Conservation (phyloP, 108 stramenopile genomes). For the Cyclostephanos tholiformis region DNA sequence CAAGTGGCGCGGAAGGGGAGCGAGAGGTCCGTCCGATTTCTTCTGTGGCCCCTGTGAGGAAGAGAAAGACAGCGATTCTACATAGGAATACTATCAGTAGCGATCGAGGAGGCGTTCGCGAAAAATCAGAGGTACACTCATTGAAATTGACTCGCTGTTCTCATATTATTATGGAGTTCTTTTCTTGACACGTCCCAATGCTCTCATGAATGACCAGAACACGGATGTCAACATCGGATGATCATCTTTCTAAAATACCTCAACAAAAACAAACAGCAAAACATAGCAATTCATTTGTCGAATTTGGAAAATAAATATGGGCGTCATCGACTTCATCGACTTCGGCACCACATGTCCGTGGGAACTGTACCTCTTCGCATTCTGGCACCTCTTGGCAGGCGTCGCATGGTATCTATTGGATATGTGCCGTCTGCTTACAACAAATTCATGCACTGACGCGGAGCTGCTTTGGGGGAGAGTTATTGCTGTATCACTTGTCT, state of each 20-base stretch:
- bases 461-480: conserved; percentile 34
- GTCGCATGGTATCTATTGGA: conserved; percentile 34
- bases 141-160: no score
- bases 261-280: neutral
- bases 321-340: conserved; percentile 49
- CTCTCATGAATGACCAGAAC: neutral
- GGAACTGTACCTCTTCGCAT: conserved; percentile 46
- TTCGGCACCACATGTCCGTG: conserved; percentile 46
- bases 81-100: no score
- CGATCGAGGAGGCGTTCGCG: no score
- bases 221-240: neutral
- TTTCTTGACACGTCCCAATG: no score
- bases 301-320: conserved; percentile 19
- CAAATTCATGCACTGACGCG: conserved; percentile 34
- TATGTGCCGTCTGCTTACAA: conserved; percentile 21
- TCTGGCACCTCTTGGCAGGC: conserved; percentile 27
- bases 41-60: no score
- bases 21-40: no score
- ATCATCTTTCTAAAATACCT: neutral
- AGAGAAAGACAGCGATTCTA: no score
- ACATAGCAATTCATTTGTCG: neutral
- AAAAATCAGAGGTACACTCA: no score
- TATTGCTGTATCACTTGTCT: conserved; percentile 31
- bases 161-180: no score
- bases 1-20: neutral